Evolutionary conservation across 1,284 basidiomycete species (phyloP).

Genomic region (Xanthoconium separans): DNA sequence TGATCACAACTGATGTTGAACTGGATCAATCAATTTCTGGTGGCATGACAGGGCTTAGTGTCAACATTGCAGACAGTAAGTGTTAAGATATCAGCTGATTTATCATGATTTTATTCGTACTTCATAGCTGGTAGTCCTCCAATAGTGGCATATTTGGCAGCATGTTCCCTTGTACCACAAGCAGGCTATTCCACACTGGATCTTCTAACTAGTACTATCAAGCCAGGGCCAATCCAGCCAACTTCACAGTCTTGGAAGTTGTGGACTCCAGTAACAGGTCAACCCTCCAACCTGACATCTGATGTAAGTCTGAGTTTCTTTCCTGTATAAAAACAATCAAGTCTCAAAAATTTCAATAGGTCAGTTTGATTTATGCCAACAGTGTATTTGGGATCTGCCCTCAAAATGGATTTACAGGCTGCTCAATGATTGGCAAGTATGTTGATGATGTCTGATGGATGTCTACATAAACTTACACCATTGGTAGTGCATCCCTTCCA

Average conservation of each 20-base stretch:
- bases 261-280: not conserved
- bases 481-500: not conserved
- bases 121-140: not conserved
- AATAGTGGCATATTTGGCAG: not conserved
- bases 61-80: not conserved
- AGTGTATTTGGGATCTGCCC: not conserved
- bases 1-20: not conserved
- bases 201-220: not conserved
- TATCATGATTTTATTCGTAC: not conserved
- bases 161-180: not conserved
- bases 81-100: not conserved
- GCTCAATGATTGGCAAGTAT: not conserved
- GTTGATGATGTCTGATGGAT: not conserved
- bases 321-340: not conserved
- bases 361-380: not conserved
- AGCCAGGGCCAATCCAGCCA: not conserved
- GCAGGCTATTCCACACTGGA: not conserved
- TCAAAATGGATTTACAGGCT: not conserved
- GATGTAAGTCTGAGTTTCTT: not conserved
- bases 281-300: not conserved
- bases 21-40: not conserved
- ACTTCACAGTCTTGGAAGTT: not conserved
- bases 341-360: not conserved
- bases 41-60: not conserved
- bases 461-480: too few relatives aligned